phyloP scores from a whole-genome alignment of 176 grass and related monocot genomes.

The Zea mays region DNA sequence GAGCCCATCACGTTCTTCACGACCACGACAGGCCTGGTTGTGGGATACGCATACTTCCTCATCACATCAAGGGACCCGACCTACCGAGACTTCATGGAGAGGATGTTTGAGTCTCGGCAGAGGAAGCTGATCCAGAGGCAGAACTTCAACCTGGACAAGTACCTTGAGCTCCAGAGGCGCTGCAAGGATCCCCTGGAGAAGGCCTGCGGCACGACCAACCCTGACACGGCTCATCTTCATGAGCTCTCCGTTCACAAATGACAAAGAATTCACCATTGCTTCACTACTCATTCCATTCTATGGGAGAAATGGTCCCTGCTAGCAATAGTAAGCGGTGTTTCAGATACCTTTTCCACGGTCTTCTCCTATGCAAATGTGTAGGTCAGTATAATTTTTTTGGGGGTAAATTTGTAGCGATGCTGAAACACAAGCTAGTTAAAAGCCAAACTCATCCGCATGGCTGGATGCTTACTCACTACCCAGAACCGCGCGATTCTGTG shows the following conservation, averaged over 20 bases:
- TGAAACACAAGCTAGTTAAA: slow-evolving; percentile 25
- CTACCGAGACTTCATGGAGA: slow-evolving; percentile 90
- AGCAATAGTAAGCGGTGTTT: slow-evolving; percentile 38
- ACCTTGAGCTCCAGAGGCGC: slow-evolving; percentile 77
- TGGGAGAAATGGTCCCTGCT: slow-evolving; percentile 27
- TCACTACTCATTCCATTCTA: slow-evolving; percentile 27
- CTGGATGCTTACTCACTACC: slow-evolving; percentile 21
- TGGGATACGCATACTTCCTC: slow-evolving; percentile 88
- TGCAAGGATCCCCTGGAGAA: slow-evolving; percentile 79
- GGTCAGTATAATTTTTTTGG: slow-evolving; percentile 21
- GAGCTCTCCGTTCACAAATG: slow-evolving; percentile 63
- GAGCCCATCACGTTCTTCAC: slow-evolving; percentile 95
- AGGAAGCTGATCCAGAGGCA: slow-evolving; percentile 76
- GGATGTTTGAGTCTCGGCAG: slow-evolving; percentile 75
- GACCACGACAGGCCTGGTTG: slow-evolving; percentile 67
- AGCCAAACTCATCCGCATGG: slow-evolving; percentile 14
- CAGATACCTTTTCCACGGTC: slow-evolving; percentile 38
- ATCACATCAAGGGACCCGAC: slow-evolving; percentile 94
- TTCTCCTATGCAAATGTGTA: slow-evolving; percentile 43
- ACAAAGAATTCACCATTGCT: slow-evolving; percentile 41
- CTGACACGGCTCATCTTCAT: slow-evolving; percentile 52
- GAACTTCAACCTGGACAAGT: slow-evolving; percentile 71
- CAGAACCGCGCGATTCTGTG: slow-evolving; percentile 32
- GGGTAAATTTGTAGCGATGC: slow-evolving; percentile 24
- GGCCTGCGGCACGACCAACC: slow-evolving; percentile 32